Base-by-base conservation (phyloP, 2,329 filamentous ascomycete species). In the Penicillium sp. region DNA sequence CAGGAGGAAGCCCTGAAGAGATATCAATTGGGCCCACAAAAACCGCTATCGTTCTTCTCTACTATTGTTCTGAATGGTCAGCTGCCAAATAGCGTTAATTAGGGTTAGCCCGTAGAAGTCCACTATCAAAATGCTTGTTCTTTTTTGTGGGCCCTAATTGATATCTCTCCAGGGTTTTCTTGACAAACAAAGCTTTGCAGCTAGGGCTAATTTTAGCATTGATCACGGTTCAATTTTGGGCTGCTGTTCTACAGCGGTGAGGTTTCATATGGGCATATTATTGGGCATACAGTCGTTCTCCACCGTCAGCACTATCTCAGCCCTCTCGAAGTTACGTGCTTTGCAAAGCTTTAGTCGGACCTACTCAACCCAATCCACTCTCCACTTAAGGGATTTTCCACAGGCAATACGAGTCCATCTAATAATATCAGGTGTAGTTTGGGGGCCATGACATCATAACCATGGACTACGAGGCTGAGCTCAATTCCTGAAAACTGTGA, bases 371-470 rank as follows among this genome's bases (percentile, higher is more conserved):
- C 33, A 25, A 18, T 5, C 12, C 12, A 4, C 12, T 35, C 14
- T 35, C 20, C 29, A n/a, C 29, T 12, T 12, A 49, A 27, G 7
- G 22, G 20, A 37, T 40, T 35, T 35, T 37, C 22, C 22, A 37
- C 31, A 15, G 4, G 12, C 20, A 22, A 26, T 5, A n/a, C 15
- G 15, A 8, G n/a, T 11, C 35, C 35, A 22, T 22, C 35, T 31
- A 4, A 35, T 20, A 1, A 27, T 31, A 31, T 31, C 5, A 15
- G 11, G n/a, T 4, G 20, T n/a, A 18, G 22, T 33, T 53, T 51
- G 35, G 52, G 49, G 42, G 49, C 43, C 22, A 29, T 64, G 61
- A 62, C 56, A 57, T 64, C 61, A 64, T 23, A 11, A 4, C 20
- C 40, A 25, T 12, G 18, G 40, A 18, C 18, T 12, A 6, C 33